Conservation (phyloP, 176 grass and related monocot species). For the Triticum turgidum region DNA sequence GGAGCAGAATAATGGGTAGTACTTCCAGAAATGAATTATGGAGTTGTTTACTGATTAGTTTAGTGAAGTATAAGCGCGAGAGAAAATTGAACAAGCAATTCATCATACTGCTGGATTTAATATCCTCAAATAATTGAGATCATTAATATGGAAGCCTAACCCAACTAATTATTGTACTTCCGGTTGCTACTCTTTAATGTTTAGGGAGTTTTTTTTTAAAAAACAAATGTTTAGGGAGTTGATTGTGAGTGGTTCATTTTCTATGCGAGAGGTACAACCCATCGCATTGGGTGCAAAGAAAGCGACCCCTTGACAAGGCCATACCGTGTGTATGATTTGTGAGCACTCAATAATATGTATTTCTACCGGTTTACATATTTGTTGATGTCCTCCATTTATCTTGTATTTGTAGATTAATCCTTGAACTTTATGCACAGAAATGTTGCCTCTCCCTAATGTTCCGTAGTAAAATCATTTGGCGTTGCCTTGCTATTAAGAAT, state of each 20-base stretch:
- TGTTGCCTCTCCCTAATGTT: too few relatives aligned
- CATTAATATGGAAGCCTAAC: slow-evolving; percentile 19
- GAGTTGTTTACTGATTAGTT: not conserved
- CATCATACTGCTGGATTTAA: not conserved
- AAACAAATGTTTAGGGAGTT: not conserved
- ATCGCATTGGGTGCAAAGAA: slow-evolving; percentile 27
- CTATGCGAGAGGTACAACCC: slow-evolving; percentile 3
- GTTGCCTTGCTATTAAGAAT: too few relatives aligned
- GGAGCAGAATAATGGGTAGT: not conserved
- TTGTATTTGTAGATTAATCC: too few relatives aligned
- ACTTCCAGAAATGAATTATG: not conserved
- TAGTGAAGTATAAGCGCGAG: too few relatives aligned
- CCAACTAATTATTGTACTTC: slow-evolving; percentile 3
- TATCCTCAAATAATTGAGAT: slow-evolving; percentile 20
- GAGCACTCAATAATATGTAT: not conserved
- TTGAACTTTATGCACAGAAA: too few relatives aligned
- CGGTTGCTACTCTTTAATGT: not conserved
- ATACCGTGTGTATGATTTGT: slow-evolving; percentile 8
- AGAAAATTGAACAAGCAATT: not conserved
- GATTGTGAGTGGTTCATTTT: slow-evolving; percentile 29
- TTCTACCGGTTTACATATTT: too few relatives aligned
- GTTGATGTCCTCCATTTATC: too few relatives aligned
- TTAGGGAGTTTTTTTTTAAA: too few relatives aligned
- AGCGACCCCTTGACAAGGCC: slow-evolving; percentile 1
- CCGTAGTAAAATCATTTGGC: too few relatives aligned